A percentile compares a stretch with the other conserved stretches of the same genome.
Conservation (phyloP, 2,329 filamentous ascomycete genomes). For the Thelonectria rubi region DNA sequence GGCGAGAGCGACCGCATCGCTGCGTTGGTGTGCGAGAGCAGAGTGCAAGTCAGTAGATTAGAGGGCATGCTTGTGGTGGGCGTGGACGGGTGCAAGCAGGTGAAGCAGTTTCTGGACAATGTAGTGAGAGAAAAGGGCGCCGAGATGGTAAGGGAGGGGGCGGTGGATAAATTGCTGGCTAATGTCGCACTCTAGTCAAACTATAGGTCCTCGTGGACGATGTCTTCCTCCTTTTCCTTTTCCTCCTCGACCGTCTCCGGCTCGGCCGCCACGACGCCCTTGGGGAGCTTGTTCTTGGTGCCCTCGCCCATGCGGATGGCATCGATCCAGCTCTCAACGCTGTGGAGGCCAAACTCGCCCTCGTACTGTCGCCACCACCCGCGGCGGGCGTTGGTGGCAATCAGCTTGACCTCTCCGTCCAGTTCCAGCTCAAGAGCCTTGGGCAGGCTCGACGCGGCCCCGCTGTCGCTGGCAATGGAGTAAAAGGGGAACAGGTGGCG, state of each 20-base stretch:
- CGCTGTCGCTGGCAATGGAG: constrained; percentile 67
- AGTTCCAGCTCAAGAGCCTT: constrained; percentile 69
- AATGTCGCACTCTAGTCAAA: constrained; percentile 28
- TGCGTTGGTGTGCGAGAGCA: constrained; percentile 85
- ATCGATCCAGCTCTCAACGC: constrained; percentile 88
- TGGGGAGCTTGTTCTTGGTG: constrained; percentile 77
- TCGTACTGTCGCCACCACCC: constrained; percentile 85
- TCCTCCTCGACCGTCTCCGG: constrained; percentile 34
- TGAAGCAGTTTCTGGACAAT: constrained; percentile 81
- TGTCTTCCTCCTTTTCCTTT: constrained; percentile 39
- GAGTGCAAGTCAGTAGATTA: constrained; percentile 81
- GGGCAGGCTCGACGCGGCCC: constrained; percentile 53
- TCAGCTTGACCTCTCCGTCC: constrained; percentile 69
- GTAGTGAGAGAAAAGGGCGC: constrained; percentile 78
- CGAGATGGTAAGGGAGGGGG: constrained; percentile 67
- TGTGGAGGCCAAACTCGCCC: constrained; percentile 65
- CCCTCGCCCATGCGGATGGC: constrained; percentile 90
- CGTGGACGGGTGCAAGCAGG: constrained; percentile 89
- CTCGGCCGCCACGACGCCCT: constrained; percentile 60
- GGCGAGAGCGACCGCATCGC: constrained; percentile 78
- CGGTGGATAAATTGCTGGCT: constrained; percentile 51
- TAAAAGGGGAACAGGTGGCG: constrained; percentile 85
- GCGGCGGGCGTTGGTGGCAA: constrained; percentile 86
- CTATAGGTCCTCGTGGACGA: constrained; percentile 62
- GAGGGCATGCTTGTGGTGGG: constrained; percentile 95